Evolutionary conservation across 2,329 filamentous ascomycete genomes (phyloP).

Genomic region (Zelopaecilomyces penicillatus): DNA sequence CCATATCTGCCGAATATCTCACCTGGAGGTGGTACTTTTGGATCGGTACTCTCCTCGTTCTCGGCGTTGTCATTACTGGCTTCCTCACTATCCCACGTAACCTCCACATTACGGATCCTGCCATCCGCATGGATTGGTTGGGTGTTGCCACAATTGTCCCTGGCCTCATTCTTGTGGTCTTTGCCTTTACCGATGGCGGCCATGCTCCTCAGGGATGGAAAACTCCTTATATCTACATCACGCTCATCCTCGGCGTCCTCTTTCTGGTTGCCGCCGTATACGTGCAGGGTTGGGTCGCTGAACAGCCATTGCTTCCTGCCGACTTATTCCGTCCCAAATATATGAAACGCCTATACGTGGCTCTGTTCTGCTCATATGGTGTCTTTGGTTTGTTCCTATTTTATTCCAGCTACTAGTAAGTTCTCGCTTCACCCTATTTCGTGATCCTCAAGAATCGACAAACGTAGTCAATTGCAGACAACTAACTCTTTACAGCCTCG

Average conservation of each 20-base stretch:
- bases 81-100: constrained; percentile 31
- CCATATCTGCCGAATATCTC: constrained; percentile 50
- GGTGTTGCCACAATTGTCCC: constrained; percentile 53
- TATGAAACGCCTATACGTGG: constrained; percentile 54
- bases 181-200: constrained; percentile 64
- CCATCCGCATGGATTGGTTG: constrained; percentile 57
- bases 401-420: constrained; percentile 61
- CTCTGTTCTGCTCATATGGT: constrained; percentile 60
- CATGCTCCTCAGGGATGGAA: constrained; percentile 61
- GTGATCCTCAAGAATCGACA: too few species aligned
- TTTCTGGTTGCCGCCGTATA: constrained; percentile 55
- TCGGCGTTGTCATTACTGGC: constrained; percentile 38
- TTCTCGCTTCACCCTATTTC: constrained; percentile 2
- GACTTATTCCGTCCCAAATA: constrained; percentile 62
- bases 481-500: constrained; percentile 35
- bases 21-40: constrained; percentile 66
- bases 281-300: constrained; percentile 62
- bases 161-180: constrained; percentile 62
- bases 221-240: constrained; percentile 63
- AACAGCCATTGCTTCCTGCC: constrained; percentile 59
- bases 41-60: constrained; percentile 42
- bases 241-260: constrained; percentile 54
- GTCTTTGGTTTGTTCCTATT: constrained; percentile 60
- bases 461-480: background rate
- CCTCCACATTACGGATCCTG: constrained; percentile 16